phyloP scores from a whole-genome alignment of 2,329 filamentous ascomycete species.

The Exophiala oligosperma region DNA sequence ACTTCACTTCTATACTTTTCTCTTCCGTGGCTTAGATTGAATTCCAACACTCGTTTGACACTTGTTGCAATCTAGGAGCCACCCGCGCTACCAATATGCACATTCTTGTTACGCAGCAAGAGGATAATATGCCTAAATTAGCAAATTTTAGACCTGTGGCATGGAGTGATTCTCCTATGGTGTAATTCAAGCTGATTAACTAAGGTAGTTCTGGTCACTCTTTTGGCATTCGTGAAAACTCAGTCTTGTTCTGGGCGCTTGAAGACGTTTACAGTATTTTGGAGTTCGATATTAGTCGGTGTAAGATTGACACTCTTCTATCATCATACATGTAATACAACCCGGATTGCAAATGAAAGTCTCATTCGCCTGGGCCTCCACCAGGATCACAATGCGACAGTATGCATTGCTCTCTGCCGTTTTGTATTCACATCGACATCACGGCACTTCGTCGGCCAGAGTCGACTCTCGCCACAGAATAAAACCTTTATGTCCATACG shows the following conservation, averaged over 20 bases:
- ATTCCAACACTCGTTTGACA: background rate
- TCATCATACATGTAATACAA: background rate
- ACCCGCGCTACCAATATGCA: too few relatives aligned
- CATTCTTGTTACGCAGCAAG: too few relatives aligned
- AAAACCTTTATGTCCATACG: slow-evolving; percentile 14
- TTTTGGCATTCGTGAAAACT: too few relatives aligned
- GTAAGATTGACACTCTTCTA: background rate
- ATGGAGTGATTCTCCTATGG: too few relatives aligned
- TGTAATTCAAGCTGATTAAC: too few relatives aligned
- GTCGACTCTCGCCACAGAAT: background rate
- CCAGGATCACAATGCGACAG: too few relatives aligned
- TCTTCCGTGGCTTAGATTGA: background rate
- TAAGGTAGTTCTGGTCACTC: too few relatives aligned
- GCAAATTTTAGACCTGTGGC: too few relatives aligned
- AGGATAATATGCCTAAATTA: too few relatives aligned
- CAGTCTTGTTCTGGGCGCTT: too few relatives aligned
- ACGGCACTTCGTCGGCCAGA: background rate
- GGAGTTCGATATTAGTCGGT: background rate
- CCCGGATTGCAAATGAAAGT: background rate
- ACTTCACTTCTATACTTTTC: background rate
- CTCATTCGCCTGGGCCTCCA: too few relatives aligned
- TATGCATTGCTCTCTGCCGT: slow-evolving; percentile 2
- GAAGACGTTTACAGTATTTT: background rate
- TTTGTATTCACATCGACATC: background rate
- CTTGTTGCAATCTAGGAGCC: too few relatives aligned